Conservation (phyloP, 2,329 filamentous ascomycete species). For the Echinosphaeria canescens region DNA sequence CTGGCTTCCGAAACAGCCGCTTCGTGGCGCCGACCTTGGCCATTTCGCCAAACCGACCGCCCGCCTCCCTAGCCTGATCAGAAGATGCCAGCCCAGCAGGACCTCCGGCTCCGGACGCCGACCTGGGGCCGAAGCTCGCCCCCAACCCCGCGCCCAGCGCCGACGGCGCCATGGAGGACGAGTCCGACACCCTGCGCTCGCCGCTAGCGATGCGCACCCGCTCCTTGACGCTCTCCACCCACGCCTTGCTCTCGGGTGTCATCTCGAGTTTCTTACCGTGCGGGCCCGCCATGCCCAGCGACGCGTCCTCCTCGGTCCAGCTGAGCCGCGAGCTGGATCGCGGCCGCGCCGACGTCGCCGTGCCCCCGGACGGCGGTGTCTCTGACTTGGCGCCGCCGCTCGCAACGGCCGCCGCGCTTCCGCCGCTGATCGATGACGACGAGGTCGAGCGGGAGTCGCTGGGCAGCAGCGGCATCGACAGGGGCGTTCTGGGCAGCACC, state of each 20-base stretch:
- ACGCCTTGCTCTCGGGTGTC: slow-evolving; percentile 52
- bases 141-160: not conserved
- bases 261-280: slow-evolving; percentile 40
- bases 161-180: not conserved
- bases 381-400: slow-evolving; percentile 13
- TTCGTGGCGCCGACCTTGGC: slow-evolving; percentile 54
- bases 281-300: slow-evolving; percentile 50
- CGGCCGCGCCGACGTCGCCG: slow-evolving; percentile 20
- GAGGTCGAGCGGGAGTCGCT: too few relatives aligned
- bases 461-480: slow-evolving; percentile 8
- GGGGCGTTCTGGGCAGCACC: slow-evolving; percentile 11
- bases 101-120: not conserved
- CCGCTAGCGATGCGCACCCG: slow-evolving; percentile 52
- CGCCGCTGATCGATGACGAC: slow-evolving; percentile 1
- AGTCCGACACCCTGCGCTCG: slow-evolving; percentile 18
- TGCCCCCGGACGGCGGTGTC: slow-evolving; percentile 20
- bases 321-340: slow-evolving; percentile 28
- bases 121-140: not conserved
- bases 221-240: slow-evolving; percentile 69
- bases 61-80: slow-evolving; percentile 1
- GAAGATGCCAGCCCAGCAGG: not conserved
- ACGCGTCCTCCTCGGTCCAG: slow-evolving; percentile 36
- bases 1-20: slow-evolving; percentile 33
- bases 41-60: slow-evolving; percentile 37
- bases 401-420: slow-evolving; percentile 18